phyloP scores from a whole-genome alignment of 805 yeast genomes.

The Candida boleticola region DNA sequence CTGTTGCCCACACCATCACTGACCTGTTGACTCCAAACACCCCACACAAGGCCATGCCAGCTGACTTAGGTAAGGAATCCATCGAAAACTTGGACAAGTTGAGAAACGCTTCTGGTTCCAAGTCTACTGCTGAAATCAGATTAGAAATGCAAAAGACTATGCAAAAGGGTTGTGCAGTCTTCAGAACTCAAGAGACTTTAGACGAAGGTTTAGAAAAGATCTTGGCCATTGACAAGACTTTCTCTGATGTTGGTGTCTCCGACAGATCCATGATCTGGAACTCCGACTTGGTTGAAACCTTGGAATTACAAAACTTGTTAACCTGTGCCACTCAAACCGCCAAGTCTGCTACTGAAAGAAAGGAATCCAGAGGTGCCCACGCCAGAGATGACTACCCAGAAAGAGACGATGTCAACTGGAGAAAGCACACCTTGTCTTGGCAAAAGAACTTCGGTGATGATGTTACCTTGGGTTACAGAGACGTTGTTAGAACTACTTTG shows the following conservation, averaged over 20 bases:
- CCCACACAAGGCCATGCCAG: slow-evolving; percentile 79
- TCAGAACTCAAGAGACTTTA: slow-evolving; percentile 88
- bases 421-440: slow-evolving; percentile 96
- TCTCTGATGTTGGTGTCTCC: slow-evolving; percentile 75
- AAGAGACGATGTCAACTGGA: slow-evolving; percentile 96
- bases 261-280: slow-evolving; percentile 99
- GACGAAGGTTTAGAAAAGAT: slow-evolving; percentile 88
- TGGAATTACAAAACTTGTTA: slow-evolving; percentile 92
- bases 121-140: slow-evolving; percentile 85
- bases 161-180: slow-evolving; percentile 97
- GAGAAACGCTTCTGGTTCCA: slow-evolving; percentile 82
- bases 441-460: slow-evolving; percentile 70
- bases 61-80: slow-evolving; percentile 85
- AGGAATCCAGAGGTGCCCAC: slow-evolving; percentile 98
- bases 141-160: slow-evolving; percentile 89
- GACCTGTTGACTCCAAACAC: slow-evolving; percentile 84
- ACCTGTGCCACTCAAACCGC: slow-evolving; percentile 98
- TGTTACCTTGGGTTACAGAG: slow-evolving; percentile 79
- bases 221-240: slow-evolving; percentile 68
- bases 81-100: slow-evolving; percentile 85
- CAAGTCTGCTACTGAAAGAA: slow-evolving; percentile 87
- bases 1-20: slow-evolving; percentile 88
- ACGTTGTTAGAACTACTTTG: slow-evolving; percentile 76
- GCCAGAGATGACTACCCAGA: slow-evolving; percentile 97
- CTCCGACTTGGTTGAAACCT: slow-evolving; percentile 92